phyloP scores from a whole-genome alignment of 176 grass and related monocot genomes.

The Oryza longistaminata region DNA sequence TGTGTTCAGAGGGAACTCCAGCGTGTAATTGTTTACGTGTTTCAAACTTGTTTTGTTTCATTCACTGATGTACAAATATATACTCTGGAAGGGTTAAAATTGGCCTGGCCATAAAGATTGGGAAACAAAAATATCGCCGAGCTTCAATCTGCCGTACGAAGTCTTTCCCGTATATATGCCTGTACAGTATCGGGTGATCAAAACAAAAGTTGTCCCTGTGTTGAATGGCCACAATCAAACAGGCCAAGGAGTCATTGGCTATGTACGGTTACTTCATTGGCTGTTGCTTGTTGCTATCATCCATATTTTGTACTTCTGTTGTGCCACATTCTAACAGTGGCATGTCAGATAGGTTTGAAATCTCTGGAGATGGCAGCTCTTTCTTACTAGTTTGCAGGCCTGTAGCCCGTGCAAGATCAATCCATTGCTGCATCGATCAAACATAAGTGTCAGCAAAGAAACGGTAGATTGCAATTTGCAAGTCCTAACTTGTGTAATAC shows the following conservation, averaged over 20 bases:
- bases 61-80: slow-evolving; percentile 30
- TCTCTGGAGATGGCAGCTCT: slow-evolving; percentile 48
- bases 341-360: slow-evolving; percentile 60
- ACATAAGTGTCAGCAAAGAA: slow-evolving; percentile 22
- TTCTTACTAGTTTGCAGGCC: slow-evolving; percentile 73
- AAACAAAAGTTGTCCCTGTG: background rate
- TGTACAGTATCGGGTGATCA: slow-evolving; percentile 9
- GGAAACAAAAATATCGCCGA: background rate
- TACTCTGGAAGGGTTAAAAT: background rate
- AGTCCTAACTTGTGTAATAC: background rate
- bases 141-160: slow-evolving; percentile 15
- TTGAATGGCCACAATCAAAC: slow-evolving; percentile 25
- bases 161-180: slow-evolving; percentile 8
- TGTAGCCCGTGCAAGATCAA: slow-evolving; percentile 88
- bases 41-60: slow-evolving; percentile 3
- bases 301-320: slow-evolving; percentile 55
- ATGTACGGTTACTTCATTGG: slow-evolving; percentile 47
- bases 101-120: background rate
- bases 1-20: background rate
- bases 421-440: slow-evolving; percentile 92
- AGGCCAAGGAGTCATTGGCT: background rate
- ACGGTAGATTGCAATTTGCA: background rate
- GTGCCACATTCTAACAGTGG: slow-evolving; percentile 69
- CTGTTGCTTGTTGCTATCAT: slow-evolving; percentile 56
- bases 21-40: background rate